Conservation (phyloP, 2,329 filamentous ascomycete species). For the Phialophora macrospora region DNA sequence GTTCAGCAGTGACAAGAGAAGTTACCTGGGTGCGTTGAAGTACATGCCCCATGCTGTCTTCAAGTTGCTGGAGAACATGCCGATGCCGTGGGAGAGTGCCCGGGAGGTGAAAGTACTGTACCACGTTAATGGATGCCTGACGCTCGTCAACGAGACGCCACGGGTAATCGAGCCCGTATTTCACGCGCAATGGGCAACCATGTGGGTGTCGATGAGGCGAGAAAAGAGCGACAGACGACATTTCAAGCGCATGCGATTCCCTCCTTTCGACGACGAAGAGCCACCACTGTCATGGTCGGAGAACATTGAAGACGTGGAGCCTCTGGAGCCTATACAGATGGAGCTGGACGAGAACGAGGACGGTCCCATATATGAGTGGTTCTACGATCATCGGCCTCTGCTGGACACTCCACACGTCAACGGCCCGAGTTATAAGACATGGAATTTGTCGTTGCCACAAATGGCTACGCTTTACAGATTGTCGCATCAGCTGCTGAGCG, state of each 20-base stretch:
- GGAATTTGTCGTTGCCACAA: conserved; percentile 90
- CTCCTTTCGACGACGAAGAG: conserved; percentile 97
- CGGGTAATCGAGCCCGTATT: conserved; percentile 97
- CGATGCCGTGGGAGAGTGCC: conserved; percentile 98
- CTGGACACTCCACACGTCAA: conserved; percentile 93
- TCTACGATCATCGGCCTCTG: conserved; percentile 92
- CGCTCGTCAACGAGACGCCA: conserved; percentile 93
- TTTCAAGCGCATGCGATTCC: conserved; percentile 99
- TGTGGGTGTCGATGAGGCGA: conserved; percentile 98
- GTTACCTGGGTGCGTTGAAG: conserved; percentile 94
- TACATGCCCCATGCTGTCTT: conserved; percentile 99
- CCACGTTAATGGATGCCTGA: conserved; percentile 96
- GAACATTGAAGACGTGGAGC: conserved; percentile 98
- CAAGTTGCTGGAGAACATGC: conserved; percentile 98
- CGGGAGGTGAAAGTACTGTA: conserved; percentile 97
- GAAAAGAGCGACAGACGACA: conserved; percentile 95
- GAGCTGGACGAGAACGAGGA: conserved; percentile 95
- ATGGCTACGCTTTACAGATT: conserved; percentile 95
- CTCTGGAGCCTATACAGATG: conserved; percentile 96
- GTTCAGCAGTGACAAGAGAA: conserved; percentile 97
- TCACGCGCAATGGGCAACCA: conserved; percentile 98
- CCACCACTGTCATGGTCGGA: conserved; percentile 97
- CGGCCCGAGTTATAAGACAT: conserved; percentile 92
- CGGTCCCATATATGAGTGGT: conserved; percentile 89
- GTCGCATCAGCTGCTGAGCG: conserved; percentile 86